Percentiles rank a stretch among this genome's conserved stretches.
Evolutionary conservation across 2,329 filamentous ascomycete species (phyloP).

Genomic region (Metarhizium brunneum): DNA sequence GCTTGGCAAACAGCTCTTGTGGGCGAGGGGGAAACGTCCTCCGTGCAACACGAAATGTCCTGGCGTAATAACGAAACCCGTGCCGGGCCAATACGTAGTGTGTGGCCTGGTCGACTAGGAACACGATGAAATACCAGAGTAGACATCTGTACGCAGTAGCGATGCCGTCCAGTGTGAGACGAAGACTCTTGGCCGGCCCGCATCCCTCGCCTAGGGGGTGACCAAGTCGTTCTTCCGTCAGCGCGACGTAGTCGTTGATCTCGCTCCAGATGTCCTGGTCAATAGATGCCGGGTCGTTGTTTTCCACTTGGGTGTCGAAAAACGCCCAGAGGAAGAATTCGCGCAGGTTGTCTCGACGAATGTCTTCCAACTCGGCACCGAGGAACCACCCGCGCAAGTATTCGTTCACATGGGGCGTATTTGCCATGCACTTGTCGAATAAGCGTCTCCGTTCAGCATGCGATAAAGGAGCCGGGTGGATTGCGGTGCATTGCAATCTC

Average conservation of each 20-base stretch:
- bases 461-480: constrained; percentile 31
- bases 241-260: constrained; percentile 36
- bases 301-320: constrained; percentile 36
- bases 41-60: constrained; percentile 14
- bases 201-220: constrained; percentile 41
- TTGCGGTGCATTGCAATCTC: constrained; percentile 27
- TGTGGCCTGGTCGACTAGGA: constrained; percentile 43
- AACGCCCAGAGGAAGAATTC: constrained; percentile 63
- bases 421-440: constrained; percentile 46
- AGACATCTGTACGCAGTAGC: constrained; percentile 51
- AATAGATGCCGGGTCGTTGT: constrained; percentile 11
- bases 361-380: constrained; percentile 45
- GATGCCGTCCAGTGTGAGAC: constrained; percentile 58
- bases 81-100: constrained; percentile 33
- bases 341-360: constrained; percentile 57
- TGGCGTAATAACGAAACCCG: constrained; percentile 44
- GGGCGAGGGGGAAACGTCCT: constrained; percentile 50
- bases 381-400: constrained; percentile 60
- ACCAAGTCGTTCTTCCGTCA: constrained; percentile 45
- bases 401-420: constrained; percentile 42
- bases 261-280: constrained; percentile 27
- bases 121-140: constrained; percentile 53
- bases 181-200: constrained; percentile 45
- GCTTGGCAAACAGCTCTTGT: constrained; percentile 34
- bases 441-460: constrained; percentile 41